Evolutionary conservation across 2,329 filamentous ascomycete species (phyloP).

Genomic region (Fusarium buxicola): DNA sequence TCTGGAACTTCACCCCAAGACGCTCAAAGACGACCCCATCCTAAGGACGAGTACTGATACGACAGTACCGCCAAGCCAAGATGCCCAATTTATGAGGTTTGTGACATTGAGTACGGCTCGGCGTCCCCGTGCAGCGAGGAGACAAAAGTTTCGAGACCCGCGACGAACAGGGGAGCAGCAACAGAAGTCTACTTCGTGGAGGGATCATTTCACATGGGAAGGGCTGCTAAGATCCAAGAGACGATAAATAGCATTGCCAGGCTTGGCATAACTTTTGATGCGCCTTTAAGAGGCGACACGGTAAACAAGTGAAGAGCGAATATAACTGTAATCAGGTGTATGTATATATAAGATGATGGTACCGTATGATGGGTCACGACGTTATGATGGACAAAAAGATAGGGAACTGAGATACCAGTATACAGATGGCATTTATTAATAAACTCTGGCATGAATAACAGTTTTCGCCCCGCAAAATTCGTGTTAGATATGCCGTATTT

Average conservation of each 20-base stretch:
- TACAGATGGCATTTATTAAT: slow-evolving; percentile 28
- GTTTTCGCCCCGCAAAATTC: slow-evolving; percentile 6
- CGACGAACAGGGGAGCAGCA: slow-evolving; percentile 9
- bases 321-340: neutral
- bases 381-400: slow-evolving; percentile 35
- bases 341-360: slow-evolving; percentile 9
- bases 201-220: slow-evolving; percentile 43
- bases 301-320: slow-evolving; percentile 5
- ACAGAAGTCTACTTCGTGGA: slow-evolving; percentile 21
- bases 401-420: slow-evolving; percentile 38
- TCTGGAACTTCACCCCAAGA: slow-evolving; percentile 56
- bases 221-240: slow-evolving; percentile 43
- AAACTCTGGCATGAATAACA: slow-evolving; percentile 18
- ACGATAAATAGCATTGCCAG: slow-evolving; percentile 7
- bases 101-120: slow-evolving; percentile 33
- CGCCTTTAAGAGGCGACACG: neutral
- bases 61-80: slow-evolving; percentile 55
- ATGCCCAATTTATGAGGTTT: slow-evolving; percentile 49
- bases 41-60: slow-evolving; percentile 46
- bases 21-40: slow-evolving; percentile 54
- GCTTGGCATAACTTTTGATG: neutral
- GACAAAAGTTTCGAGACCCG: neutral
- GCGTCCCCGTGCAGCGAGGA: slow-evolving; percentile 12
- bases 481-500: neutral
- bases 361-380: slow-evolving; percentile 38